Evolutionary conservation across 768 basidiomycete genomes (phyloP), one percentile per base, ranked within the genome.

Genomic region (Xerocomellus dryophilus): DNA sequence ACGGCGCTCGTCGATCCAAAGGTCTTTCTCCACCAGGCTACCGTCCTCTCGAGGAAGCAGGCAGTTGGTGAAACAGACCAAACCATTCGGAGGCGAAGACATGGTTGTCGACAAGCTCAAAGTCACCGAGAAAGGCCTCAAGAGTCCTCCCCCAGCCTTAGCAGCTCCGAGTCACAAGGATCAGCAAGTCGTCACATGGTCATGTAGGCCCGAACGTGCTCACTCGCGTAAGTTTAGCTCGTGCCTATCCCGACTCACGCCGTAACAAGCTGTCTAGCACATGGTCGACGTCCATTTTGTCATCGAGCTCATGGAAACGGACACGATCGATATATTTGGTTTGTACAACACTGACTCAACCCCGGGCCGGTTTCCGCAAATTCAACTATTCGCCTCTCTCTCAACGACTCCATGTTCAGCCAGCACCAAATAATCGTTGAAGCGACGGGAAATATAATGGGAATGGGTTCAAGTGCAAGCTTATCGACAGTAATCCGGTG

Each of bases 61-160:
- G 61, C 92, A 92, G 70, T 94, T 93, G 36, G 92, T 93, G 72
- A 94, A 92, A 71, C 92, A 90, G 47, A 92, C 73, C 23, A 93
- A 77, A 43, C 81, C 82, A 69, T 91, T 90, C n/a, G 61, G 39
- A 20, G 58, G 39, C 27, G 52, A 45, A 23, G 66, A 54, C 65
- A 68, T 66, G 63, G 48, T 23, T 20, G 41, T 34, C 41, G 47
- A 64, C 47, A 46, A 46, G 49, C 46, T 59, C 44, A 23, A 36
- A 9, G 55, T 49, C 46, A 31, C 42, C 40, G 21, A 44, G 45
- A 46, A 57, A 49, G 59, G 34, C 25, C 31, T 50, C 15, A 42
- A n/a, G n/a, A n/a, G n/a, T 21, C 34, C n/a, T 27, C 25, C 35
- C 18, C 31, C 31, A 27, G 45, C 34, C 14, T 15, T 14, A n/a